These are phyloP conservation scores for Ophiostoma piceae DNA, from an alignment of 2,329 filamentous ascomycete species.

Conservation along the genomic window DNA sequence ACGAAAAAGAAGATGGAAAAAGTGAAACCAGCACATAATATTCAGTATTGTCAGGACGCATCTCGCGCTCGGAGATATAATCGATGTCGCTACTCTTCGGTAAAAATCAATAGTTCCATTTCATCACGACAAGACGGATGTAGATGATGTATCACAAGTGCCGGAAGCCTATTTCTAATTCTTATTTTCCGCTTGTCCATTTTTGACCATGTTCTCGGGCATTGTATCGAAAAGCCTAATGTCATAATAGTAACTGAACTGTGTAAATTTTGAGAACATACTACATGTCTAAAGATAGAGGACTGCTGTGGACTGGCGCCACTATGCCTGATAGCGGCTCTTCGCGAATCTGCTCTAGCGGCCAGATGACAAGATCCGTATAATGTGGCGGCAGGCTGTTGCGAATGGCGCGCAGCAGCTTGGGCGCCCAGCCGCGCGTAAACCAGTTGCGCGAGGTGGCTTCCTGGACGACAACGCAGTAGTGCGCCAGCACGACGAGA, in stretches of 20 bases:
- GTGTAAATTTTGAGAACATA: too few relatives aligned
- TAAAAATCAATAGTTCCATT: constrained; percentile 7
- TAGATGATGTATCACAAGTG: neutral
- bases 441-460: constrained; percentile 15
- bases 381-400: constrained; percentile 3
- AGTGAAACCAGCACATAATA: neutral
- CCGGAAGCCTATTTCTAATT: neutral
- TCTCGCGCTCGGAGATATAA: neutral
- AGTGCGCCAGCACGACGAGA: constrained; percentile 28
- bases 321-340: neutral
- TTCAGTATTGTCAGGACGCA: neutral
- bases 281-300: neutral
- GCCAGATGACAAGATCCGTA: neutral
- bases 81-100: neutral
- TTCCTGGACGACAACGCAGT: constrained; percentile 28
- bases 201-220: neutral
- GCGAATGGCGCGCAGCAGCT: constrained; percentile 16
- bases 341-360: neutral
- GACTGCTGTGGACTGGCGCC: neutral
- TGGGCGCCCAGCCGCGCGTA: constrained; percentile 16
- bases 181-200: neutral
- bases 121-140: neutral
- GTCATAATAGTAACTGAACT: too few relatives aligned
- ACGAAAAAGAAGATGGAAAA: neutral
- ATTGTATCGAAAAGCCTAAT: neutral